Evolutionary conservation across 495 filamentous ascomycete species (phyloP).

Genomic region (Penicillium daleae): DNA sequence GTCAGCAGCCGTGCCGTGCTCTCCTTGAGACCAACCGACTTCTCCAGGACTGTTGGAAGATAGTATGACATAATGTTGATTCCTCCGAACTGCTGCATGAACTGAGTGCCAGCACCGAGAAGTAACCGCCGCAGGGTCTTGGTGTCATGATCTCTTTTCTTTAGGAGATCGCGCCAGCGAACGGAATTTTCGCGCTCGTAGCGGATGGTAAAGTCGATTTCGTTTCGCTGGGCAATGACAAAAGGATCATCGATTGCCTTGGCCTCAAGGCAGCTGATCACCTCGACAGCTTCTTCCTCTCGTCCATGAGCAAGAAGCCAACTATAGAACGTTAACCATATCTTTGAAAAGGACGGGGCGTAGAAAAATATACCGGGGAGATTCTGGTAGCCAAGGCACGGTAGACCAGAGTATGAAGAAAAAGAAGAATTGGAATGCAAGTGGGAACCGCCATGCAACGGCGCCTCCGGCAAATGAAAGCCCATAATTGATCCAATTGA

Average conservation of each 20-base stretch:
- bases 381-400: slow-evolving; percentile 59
- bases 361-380: slow-evolving; percentile 55
- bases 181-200: neutral
- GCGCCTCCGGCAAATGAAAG: slow-evolving; percentile 27
- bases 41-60: slow-evolving; percentile 53
- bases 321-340: neutral
- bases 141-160: neutral
- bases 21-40: slow-evolving; percentile 39
- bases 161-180: neutral
- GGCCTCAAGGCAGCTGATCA: neutral
- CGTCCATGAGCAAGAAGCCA: neutral
- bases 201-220: neutral
- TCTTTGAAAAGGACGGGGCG: too few relatives aligned
- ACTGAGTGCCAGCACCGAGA: slow-evolving; percentile 55
- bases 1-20: neutral
- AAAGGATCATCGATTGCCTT: neutral
- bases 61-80: slow-evolving; percentile 55
- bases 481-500: slow-evolving; percentile 56
- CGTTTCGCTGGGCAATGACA: neutral
- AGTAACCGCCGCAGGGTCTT: slow-evolving; percentile 34
- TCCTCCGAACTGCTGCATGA: slow-evolving; percentile 58
- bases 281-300: neutral
- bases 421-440: slow-evolving; percentile 58
- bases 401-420: slow-evolving; percentile 52
- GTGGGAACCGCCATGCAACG: slow-evolving; percentile 55